Base-by-base conservation (phyloP, 2,329 filamentous ascomycete genomes). In the Helotiales sp. region DNA sequence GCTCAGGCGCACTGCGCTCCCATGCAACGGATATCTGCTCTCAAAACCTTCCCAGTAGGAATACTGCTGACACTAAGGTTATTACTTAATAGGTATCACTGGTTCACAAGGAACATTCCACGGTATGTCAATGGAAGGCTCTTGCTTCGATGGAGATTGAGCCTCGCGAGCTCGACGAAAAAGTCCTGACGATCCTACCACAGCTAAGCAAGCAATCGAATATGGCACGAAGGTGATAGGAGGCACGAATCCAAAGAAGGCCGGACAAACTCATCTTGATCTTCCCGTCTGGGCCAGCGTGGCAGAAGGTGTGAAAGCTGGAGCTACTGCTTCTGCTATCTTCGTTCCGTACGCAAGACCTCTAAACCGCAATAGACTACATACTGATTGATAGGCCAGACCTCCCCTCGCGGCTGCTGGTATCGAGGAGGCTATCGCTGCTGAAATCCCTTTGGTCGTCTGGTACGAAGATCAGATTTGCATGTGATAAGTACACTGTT, bases 221-320 rank as follows among this genome's bases (percentile, higher is more conserved):
- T n/a, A 70, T 96, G 91, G 93, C 75, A 99, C 95, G 70, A 93
- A 96, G 75, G 91, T 99, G 67, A 92, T 99, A 67, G 95, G 95
- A 76, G 95, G 95, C 74, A 98, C 93, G 73, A 98, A 98, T 82
- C 95, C 95, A 74, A 98, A 96, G 85, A 99, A 99, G 83, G 95
- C 95, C 66, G 95, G 95, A 72, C 79, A 85, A 71, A 88, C 86
- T 74, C 95, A 99, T 78, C 86, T 99, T 63, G 91, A 87, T 74
- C 89, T 89, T 68, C 95, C 95, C 59, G 95, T 99, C 72, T 99
- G 98, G 78, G 90, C 86, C 71, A 93, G 84, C 70, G 95, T 99
- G 68, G 78, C 79, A 68, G 92, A 99, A 55, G 95, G 90, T 64
- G 86, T 96, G 66, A 95, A 93, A 78, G 96, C 91, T 52, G 91